Evolutionary conservation across 305 asterid genomes (phyloP).

Genomic region (Solanum hybrid): DNA sequence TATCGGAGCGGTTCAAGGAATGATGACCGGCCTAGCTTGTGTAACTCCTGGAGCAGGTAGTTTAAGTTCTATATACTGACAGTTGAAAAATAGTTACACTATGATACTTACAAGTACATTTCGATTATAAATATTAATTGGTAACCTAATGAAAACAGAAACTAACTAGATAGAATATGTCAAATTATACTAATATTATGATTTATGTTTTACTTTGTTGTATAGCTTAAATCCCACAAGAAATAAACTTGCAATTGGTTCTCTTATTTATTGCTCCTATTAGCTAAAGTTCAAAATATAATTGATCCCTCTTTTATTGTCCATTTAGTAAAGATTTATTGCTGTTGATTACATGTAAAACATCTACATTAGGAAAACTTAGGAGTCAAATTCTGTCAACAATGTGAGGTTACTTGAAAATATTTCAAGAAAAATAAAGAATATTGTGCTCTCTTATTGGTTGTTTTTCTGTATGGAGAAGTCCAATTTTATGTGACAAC

Average conservation of each 20-base stretch:
- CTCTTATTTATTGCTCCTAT: neutral
- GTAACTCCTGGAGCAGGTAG: conserved; percentile 77
- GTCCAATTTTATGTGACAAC: neutral
- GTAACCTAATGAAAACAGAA: neutral
- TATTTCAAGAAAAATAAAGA: neutral
- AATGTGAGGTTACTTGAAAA: neutral
- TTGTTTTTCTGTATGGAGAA: neutral
- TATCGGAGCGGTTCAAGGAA: conserved; percentile 69
- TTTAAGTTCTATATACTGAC: neutral
- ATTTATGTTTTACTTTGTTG: neutral
- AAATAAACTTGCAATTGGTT: neutral
- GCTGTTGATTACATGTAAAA: neutral
- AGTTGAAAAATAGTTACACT: neutral
- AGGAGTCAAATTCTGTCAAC: neutral
- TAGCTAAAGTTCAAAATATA: neutral
- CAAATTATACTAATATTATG: neutral
- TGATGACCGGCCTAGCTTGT: conserved; percentile 77
- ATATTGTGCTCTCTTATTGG: neutral
- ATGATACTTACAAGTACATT: neutral
- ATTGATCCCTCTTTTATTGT: neutral
- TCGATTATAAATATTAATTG: neutral
- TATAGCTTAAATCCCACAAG: neutral
- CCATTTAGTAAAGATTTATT: neutral
- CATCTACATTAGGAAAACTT: neutral
- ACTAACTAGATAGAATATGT: neutral